Evolutionary conservation across 305 asterid species (phyloP).

Genomic region (Caryopteris hybrid): DNA sequence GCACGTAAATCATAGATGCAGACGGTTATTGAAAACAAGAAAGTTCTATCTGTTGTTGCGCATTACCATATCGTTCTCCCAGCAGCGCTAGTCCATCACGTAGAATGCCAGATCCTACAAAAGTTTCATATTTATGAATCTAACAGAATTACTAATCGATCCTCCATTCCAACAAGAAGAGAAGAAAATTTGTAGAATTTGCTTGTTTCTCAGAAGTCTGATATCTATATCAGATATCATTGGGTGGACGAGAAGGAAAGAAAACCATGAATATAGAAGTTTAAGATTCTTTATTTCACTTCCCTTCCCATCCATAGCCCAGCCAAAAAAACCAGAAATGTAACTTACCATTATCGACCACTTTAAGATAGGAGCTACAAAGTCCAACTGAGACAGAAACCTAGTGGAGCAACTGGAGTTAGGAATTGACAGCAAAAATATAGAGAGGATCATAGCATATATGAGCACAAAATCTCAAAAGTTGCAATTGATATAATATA

Average conservation of each 20-base stretch:
- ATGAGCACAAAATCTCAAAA: constrained; percentile 7
- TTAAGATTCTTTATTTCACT: constrained; percentile 7
- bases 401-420: constrained; percentile 34
- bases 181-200: not conserved
- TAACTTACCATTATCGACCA: constrained; percentile 76
- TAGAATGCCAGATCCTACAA: constrained; percentile 75
- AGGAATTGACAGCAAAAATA: constrained; percentile 7
- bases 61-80: constrained; percentile 84
- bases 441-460: not conserved
- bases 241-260: not conserved
- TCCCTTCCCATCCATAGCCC: constrained; percentile 1
- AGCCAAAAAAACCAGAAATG: not conserved
- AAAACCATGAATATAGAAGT: not conserved
- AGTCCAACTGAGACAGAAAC: constrained; percentile 63
- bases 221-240: not conserved
- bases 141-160: constrained; percentile 4
- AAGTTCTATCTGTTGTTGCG: not conserved
- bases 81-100: constrained; percentile 76
- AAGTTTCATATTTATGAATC: not conserved
- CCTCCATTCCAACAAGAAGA: constrained; percentile 6
- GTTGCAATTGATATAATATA: not conserved
- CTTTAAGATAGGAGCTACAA: constrained; percentile 68
- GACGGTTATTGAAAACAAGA: not conserved
- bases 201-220: not conserved
- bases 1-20: not conserved